These are phyloP conservation scores for Polyplosphaeria fusca DNA, from an alignment of 495 filamentous ascomycete genomes.

Conservation along the genomic window DNA sequence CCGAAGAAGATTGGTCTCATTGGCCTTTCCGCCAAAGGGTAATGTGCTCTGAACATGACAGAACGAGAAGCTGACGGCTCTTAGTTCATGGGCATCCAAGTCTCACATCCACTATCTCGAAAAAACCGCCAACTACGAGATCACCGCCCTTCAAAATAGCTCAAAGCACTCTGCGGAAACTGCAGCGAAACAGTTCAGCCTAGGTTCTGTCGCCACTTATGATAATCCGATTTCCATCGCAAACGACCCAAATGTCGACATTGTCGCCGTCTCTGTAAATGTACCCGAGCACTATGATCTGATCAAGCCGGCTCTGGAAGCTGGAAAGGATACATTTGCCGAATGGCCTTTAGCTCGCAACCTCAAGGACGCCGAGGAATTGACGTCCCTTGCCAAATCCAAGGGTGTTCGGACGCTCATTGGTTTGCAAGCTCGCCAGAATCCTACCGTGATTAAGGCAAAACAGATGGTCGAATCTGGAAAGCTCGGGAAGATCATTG, in stretches of 20 bases:
- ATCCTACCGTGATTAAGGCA: slow-evolving; percentile 44
- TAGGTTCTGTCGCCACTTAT: slow-evolving; percentile 47
- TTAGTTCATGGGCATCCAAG: slow-evolving; percentile 48
- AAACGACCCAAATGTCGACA: slow-evolving; percentile 54
- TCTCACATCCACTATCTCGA: slow-evolving; percentile 57
- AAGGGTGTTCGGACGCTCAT: slow-evolving; percentile 48
- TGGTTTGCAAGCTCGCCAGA: slow-evolving; percentile 50
- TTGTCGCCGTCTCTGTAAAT: slow-evolving; percentile 55
- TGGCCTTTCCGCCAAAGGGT: slow-evolving; percentile 50
- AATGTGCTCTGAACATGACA: neutral
- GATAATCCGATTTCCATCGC: slow-evolving; percentile 49
- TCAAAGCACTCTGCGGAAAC: slow-evolving; percentile 48
- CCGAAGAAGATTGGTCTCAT: slow-evolving; percentile 55
- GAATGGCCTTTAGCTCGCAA: slow-evolving; percentile 55
- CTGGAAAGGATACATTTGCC: slow-evolving; percentile 57
- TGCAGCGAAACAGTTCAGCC: slow-evolving; percentile 47
- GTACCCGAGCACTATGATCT: slow-evolving; percentile 54
- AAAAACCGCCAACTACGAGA: slow-evolving; percentile 42
- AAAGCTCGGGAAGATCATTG: slow-evolving; percentile 54
- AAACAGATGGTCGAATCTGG: slow-evolving; percentile 44
- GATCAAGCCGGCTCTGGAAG: slow-evolving; percentile 48
- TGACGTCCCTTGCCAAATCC: slow-evolving; percentile 43
- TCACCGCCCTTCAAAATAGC: slow-evolving; percentile 61
- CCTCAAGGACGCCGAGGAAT: slow-evolving; percentile 40
- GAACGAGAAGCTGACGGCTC: neutral